These are phyloP conservation scores for Corylus avellana DNA, from an alignment of 306 rosid genomes.

Conservation along the genomic window DNA sequence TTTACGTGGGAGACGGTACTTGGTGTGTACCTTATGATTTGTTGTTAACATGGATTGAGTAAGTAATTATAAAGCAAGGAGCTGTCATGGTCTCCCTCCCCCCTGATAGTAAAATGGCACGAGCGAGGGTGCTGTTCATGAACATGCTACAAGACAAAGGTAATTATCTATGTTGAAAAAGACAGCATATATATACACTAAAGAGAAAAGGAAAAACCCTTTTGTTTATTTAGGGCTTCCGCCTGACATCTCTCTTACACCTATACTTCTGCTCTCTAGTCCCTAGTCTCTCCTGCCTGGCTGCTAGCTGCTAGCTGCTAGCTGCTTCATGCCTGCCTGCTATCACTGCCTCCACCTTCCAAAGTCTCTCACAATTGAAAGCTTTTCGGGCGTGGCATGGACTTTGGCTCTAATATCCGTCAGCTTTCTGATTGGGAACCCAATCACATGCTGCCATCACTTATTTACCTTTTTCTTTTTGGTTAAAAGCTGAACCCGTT, in stretches of 20 bases:
- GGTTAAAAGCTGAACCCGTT: too few relatives aligned
- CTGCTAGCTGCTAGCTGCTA: background rate
- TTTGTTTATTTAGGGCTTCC: conserved; percentile 11
- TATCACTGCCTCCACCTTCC: conserved; percentile 10
- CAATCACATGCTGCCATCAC: background rate
- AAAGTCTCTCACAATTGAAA: conserved; percentile 1
- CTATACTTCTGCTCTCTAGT: conserved; percentile 34
- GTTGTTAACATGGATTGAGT: conserved; percentile 27
- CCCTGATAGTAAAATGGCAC: conserved; percentile 1
- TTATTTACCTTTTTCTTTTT: background rate
- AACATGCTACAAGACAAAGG: background rate
- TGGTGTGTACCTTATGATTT: conserved; percentile 11
- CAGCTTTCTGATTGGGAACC: background rate
- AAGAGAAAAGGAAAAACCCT: background rate
- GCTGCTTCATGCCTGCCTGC: background rate
- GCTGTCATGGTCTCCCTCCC: background rate
- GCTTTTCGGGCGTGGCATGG: conserved; percentile 6
- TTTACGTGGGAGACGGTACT: conserved; percentile 20
- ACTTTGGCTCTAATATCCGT: background rate
- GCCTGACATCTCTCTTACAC: conserved; percentile 16
- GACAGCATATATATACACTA: background rate
- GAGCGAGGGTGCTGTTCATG: background rate
- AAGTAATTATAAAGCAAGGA: conserved; percentile 17
- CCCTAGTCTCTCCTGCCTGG: conserved; percentile 33
- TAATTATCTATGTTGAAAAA: background rate